A percentile compares a stretch with the other conserved stretches of the same genome.
Conservation (phyloP, 371 early-diverging fungal species). For the Haplosporangium sp. region DNA sequence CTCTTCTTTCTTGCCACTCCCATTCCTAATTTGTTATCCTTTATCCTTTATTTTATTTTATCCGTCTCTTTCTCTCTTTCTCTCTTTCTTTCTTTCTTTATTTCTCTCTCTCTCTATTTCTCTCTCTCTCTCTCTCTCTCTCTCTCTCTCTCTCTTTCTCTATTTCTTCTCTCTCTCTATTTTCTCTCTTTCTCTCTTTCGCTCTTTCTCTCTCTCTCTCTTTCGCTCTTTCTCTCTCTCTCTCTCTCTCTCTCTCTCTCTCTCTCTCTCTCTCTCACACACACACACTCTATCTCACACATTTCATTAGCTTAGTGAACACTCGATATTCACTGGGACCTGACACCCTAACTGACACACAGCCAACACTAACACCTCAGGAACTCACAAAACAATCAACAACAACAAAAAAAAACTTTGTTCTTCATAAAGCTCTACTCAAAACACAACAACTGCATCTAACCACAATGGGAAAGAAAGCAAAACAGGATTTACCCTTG, state of each 20-base stretch:
- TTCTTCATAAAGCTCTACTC: too few relatives aligned
- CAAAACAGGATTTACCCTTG: constrained; percentile 76
- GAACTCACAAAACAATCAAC: neutral
- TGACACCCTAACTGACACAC: neutral
- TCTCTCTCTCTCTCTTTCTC: constrained; percentile 6
- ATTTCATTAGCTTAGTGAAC: neutral
- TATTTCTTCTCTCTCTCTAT: neutral
- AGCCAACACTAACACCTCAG: constrained; percentile 5
- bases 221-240: too few relatives aligned
- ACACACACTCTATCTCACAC: too few relatives aligned
- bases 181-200: neutral
- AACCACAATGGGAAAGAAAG: constrained; percentile 57
- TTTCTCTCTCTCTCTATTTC: neutral
- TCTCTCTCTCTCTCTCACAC: too few relatives aligned
- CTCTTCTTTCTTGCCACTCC: constrained; percentile 1
- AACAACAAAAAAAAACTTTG: neutral
- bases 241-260: too few relatives aligned
- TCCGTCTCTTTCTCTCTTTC: neutral
- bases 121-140: constrained; percentile 3
- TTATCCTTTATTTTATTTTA: neutral
- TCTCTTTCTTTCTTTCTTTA: neutral
- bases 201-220: too few relatives aligned
- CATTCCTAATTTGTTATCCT: neutral
- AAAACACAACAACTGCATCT: neutral
- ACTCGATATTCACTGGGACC: neutral